Evolutionary conservation across 1,284 basidiomycete species (phyloP), one percentile per base, ranked within the genome.

Genomic region (Pholiota adiposa): DNA sequence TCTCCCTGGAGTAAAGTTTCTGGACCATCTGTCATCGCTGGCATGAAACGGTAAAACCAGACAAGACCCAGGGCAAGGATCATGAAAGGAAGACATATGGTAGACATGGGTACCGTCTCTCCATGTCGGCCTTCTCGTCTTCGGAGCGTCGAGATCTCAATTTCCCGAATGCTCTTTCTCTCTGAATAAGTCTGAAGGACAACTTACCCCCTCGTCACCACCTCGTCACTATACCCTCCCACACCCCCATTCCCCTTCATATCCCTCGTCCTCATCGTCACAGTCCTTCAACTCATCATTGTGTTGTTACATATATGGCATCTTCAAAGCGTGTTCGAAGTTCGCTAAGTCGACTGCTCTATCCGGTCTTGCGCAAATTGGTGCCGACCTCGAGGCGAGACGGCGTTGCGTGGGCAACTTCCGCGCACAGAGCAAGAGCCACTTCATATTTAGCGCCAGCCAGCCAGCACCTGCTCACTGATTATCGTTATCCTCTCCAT

Each of bases 1-100:
- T 86, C 88, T 25, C 82, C 72, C 8, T 90, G 84, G 84, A 92
- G 90, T 73, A 90, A 86, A 72, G 90, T 89, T 34, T 76, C 84
- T 23, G 90, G 90, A 4, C 90, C 90, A 4, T 54, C 73, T 25
- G 71, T 78, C 21, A 73, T 90, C 53, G 78, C 80, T 38, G 90
- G 90, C 31, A 83, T 92, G 82, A 80, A 84, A 64, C 80, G 90
- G 70, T 91, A 73, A 23, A 46, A 12, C 14, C 44, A 46, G 84
- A 36, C 29, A 40, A 18, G 18, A 7, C 33, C 21, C 19, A 44
- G n/a, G 12, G 31, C 18, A 34, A 48, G 18, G 18, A 7, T 27
- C 11, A 14, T 14, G 12, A 31, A 8, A 41, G 4, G 36, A 27
- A 54, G 27, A 33, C 14, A 7, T 9, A 23, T 33, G 25, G n/a